These are phyloP conservation scores for Astrocystis sublimbata DNA, from an alignment of 495 filamentous ascomycete genomes.

Conservation along the genomic window DNA sequence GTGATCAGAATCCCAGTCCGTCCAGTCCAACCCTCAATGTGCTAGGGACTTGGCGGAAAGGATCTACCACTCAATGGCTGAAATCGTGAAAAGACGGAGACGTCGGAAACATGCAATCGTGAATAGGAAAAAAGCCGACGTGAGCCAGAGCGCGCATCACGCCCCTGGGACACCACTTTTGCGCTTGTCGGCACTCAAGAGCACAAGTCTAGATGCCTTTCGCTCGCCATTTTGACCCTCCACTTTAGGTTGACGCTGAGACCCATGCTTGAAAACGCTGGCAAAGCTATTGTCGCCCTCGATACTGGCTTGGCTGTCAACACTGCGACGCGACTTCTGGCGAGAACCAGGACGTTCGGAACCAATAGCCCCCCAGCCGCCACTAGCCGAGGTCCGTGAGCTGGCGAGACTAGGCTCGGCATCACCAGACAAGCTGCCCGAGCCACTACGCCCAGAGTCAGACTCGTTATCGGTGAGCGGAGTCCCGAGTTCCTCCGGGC, in stretches of 20 bases:
- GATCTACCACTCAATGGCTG: conserved; percentile 33
- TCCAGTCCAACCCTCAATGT: conserved; percentile 31
- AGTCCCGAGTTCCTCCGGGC: conserved; percentile 66
- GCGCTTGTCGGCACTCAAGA: conserved; percentile 88
- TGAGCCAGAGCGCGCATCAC: conserved; percentile 18
- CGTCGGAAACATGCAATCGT: conserved; percentile 36
- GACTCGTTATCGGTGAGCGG: conserved; percentile 75
- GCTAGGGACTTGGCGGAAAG: conserved; percentile 28
- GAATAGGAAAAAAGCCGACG: conserved; percentile 31
- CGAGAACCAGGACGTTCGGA: conserved; percentile 67
- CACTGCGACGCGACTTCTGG: conserved; percentile 64
- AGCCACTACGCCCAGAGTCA: conserved; percentile 75
- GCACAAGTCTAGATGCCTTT: conserved; percentile 82
- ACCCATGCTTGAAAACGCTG: conserved; percentile 58
- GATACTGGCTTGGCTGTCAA: conserved; percentile 58
- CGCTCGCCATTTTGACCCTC: conserved; percentile 62
- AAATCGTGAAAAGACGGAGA: conserved; percentile 37
- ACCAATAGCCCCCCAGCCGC: conserved; percentile 72
- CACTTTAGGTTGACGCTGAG: conserved; percentile 46
- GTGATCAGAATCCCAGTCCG: conserved; percentile 19
- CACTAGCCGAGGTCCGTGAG: conserved; percentile 73
- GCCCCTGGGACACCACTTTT: conserved; percentile 63
- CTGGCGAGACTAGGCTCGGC: conserved; percentile 69
- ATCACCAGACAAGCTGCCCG: conserved; percentile 78
- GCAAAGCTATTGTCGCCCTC: conserved; percentile 59